Evolutionary conservation across 345 rosid genomes (phyloP), one percentile per base, ranked within the genome.

Genomic region (Lumnitzera racemosa): DNA sequence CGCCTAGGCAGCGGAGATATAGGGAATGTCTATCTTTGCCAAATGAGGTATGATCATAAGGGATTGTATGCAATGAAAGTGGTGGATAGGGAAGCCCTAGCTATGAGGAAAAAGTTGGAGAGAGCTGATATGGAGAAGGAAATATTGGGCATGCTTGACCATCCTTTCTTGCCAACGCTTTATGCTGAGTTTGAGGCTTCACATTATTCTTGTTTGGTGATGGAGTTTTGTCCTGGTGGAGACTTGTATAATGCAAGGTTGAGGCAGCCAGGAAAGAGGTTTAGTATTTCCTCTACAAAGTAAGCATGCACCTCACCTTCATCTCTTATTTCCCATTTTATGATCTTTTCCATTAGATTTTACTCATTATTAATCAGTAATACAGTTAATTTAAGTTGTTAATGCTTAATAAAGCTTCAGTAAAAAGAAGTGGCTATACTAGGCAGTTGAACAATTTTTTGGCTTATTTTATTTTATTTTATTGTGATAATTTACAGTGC

Each of bases 121-220:
- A 83, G 98, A 47, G 98, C 98, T 3, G 96, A 89, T 41, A 81
- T 80, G 85, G 98, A 92, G 85, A 89, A 87, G 78, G 89, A 83
- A 74, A 92, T 92, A 27, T 58, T 89, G 41, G 80, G 84, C 46
- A 80, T 89, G 87, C 85, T 92, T 46, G 96, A 92, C 70, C 96
- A 92, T 36, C 96, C 98, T 16, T 92, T 92, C 67, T 62, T 87
- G 17, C 98, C 98, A 12, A 92, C 96, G 63, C 66, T 92, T 47
- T 92, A 92, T 20, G 91, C 98, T 2, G 81, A 89, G 63, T 92
- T 92, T 50, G 89, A 87, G 15, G 91, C 94, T 71, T 89, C 96
- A 53, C 98, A 89, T 67, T 92, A 92, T 78, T 89, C 96, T 27
- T 92, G 94, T 72, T 68, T 92, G 53, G 87, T 89, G 8, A 89